Base-by-base conservation (phyloP, 208 protist species). In the Acanthamoeba rhysodes region DNA sequence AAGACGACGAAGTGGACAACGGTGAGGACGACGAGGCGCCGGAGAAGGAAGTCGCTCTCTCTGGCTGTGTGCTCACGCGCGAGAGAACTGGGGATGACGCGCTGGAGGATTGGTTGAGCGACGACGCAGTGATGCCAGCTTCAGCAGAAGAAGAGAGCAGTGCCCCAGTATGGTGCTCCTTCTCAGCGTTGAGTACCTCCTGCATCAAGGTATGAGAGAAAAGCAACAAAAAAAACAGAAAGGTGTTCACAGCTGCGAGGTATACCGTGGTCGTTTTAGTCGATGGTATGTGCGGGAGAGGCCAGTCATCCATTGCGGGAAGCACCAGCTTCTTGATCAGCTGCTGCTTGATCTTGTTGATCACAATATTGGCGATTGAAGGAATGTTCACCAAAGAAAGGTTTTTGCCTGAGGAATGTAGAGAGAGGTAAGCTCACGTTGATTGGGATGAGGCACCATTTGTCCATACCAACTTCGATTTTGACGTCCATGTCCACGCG, bases 271-370 rank as follows among this genome's bases (percentile, higher is more conserved):
- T 45, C 32, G 32, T 45, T n/a, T 78, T 78, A 9, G 53, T 20
- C n/a, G 22, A 20, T 27, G 80, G 80, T 14, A 88, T 88, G 53
- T 64, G 80, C 1, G 80, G 80, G 7, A 88, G 50, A 32, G 80
- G 80, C 41, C 53, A 88, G 80, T 88, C 80, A 34, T 88, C 80
- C 80, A 88, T 88, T 14, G 80, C 80, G 10, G 80, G 80, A 2
- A 88, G 50, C 80, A 88, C 80, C 45, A 88, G 50, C 80, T 88
- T 88, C 80, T 88, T 88, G 50, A 88, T 88, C 27, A 88, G n/a
- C 53, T 88, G 80, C 80, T 88, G 80, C 80, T 88, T 88, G 80
- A 88, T 88, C 53, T 64, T 88, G 29, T 88, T 88, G 22, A 88
- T 64, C 14, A 88, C 53, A 24, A 88, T 88, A 27, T 64, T 55